These are phyloP conservation scores for Wickerhamiella sergipiensis DNA, from an alignment of 805 yeast species.

Conservation along the genomic window DNA sequence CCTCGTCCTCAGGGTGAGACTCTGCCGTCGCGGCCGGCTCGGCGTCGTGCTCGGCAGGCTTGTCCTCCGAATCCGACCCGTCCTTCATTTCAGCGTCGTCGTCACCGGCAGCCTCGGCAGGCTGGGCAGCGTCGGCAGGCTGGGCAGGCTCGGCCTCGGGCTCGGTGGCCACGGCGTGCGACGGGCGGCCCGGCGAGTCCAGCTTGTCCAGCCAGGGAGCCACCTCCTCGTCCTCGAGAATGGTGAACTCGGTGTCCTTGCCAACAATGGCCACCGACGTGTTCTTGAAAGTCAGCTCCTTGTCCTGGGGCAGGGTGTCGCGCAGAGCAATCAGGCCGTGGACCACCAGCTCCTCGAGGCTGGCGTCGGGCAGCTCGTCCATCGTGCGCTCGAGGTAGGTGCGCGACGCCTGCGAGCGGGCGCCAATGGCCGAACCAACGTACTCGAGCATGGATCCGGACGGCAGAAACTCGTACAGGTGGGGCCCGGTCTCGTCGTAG, in stretches of 20 bases:
- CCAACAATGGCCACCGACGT: slow-evolving; percentile 93
- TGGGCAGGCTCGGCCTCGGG: slow-evolving; percentile 4
- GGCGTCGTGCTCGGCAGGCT: too few species aligned
- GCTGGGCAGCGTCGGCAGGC: slow-evolving; percentile 11
- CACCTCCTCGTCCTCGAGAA: slow-evolving; percentile 79
- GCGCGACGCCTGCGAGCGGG: slow-evolving; percentile 96
- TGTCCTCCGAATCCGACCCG: too few species aligned
- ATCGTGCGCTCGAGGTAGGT: slow-evolving; percentile 84
- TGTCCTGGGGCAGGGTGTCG: slow-evolving; percentile 89
- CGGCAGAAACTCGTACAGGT: slow-evolving; percentile 88
- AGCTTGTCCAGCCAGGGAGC: slow-evolving; percentile 68
- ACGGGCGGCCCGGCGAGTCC: slow-evolving; percentile 38
- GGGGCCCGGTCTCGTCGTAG: slow-evolving; percentile 87
- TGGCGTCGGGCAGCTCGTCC: slow-evolving; percentile 47
- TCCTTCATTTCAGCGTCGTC: too few species aligned
- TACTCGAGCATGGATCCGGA: slow-evolving; percentile 88
- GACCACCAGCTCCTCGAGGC: slow-evolving; percentile 61
- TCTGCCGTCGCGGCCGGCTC: too few species aligned
- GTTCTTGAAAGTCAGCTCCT: slow-evolving; percentile 70
- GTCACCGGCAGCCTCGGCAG: too few species aligned
- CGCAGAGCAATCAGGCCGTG: slow-evolving; percentile 84
- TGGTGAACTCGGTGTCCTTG: slow-evolving; percentile 52
- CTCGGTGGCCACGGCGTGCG: slow-evolving; percentile 3
- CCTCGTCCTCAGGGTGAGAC: too few species aligned
- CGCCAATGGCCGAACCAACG: slow-evolving; percentile 91